Percentiles rank a stretch among this genome's conserved stretches.
Evolutionary conservation across 495 filamentous ascomycete species (phyloP).

Genomic region (Penicillium diatomitis): DNA sequence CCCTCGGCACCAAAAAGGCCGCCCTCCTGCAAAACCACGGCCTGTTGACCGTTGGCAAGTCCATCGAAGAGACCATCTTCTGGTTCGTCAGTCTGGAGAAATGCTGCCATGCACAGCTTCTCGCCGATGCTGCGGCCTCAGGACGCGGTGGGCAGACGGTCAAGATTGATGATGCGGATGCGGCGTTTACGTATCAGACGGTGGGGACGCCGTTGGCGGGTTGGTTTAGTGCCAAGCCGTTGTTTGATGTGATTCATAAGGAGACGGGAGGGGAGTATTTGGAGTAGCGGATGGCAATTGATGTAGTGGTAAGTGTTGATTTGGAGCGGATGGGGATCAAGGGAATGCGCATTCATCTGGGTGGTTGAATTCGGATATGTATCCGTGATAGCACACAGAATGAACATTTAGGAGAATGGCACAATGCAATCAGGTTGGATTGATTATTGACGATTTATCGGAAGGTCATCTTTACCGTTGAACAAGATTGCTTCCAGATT

Average conservation of each 20-base stretch:
- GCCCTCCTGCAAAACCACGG: constrained; percentile 66
- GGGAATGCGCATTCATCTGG: too few species aligned
- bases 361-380: too few species aligned
- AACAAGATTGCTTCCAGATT: too few species aligned
- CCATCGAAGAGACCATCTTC: constrained; percentile 54
- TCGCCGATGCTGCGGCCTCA: constrained; percentile 65
- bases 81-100: constrained; percentile 72
- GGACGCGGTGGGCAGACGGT: constrained; percentile 55
- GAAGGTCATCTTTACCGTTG: too few species aligned
- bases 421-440: too few species aligned
- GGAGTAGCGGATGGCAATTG: constrained; percentile 19
- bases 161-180: constrained; percentile 61
- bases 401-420: too few species aligned
- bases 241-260: constrained; percentile 63
- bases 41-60: constrained; percentile 45
- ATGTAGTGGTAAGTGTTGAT: too few species aligned
- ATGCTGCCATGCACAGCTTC: constrained; percentile 65
- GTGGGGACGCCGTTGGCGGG: constrained; percentile 55
- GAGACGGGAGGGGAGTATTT: constrained; percentile 54
- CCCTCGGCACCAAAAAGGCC: constrained; percentile 59
- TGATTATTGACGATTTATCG: too few species aligned
- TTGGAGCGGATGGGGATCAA: too few species aligned
- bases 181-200: constrained; percentile 55
- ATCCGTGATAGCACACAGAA: too few species aligned
- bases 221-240: constrained; percentile 64